Percentiles rank a stretch among this genome's conserved stretches.
These are phyloP conservation scores for Pisolithus marmoratus DNA, from an alignment of 768 basidiomycete genomes.

Conservation along the genomic window DNA sequence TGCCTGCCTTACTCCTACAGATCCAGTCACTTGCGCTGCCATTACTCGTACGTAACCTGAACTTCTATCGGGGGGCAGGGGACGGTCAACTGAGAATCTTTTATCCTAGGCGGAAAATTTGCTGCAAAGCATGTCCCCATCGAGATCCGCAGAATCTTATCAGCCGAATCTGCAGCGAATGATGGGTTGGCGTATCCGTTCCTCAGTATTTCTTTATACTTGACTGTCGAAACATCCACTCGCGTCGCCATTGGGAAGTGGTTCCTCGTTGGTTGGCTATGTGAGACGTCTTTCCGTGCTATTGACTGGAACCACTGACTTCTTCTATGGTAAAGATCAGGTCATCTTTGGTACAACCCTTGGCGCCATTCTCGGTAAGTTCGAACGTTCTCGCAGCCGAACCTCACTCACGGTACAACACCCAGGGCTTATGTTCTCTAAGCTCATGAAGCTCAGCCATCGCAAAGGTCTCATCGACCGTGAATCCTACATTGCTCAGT, in stretches of 20 bases:
- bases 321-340: slow-evolving; percentile 47
- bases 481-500: slow-evolving; percentile 86
- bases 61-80: not conserved
- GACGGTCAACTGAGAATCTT: too few relatives aligned
- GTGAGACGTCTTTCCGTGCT: slow-evolving; percentile 20
- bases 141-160: slow-evolving; percentile 74
- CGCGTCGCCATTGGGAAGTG: slow-evolving; percentile 72
- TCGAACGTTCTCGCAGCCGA: not conserved
- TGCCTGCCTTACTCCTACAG: slow-evolving; percentile 89
- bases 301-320: not conserved
- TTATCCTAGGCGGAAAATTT: slow-evolving; percentile 55
- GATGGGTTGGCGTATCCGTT: slow-evolving; percentile 97
- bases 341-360: slow-evolving; percentile 72
- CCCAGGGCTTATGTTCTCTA: slow-evolving; percentile 58
- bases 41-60: slow-evolving; percentile 51
- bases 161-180: slow-evolving; percentile 91
- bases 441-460: slow-evolving; percentile 68
- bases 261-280: slow-evolving; percentile 82
- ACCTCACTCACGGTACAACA: not conserved
- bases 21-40: slow-evolving; percentile 87
- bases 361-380: slow-evolving; percentile 50
- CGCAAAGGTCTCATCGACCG: slow-evolving; percentile 61
- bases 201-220: slow-evolving; percentile 78
- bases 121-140: slow-evolving; percentile 64
- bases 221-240: slow-evolving; percentile 61